Conservation (phyloP, 2,329 filamentous ascomycete genomes). For the Phoma sp. region DNA sequence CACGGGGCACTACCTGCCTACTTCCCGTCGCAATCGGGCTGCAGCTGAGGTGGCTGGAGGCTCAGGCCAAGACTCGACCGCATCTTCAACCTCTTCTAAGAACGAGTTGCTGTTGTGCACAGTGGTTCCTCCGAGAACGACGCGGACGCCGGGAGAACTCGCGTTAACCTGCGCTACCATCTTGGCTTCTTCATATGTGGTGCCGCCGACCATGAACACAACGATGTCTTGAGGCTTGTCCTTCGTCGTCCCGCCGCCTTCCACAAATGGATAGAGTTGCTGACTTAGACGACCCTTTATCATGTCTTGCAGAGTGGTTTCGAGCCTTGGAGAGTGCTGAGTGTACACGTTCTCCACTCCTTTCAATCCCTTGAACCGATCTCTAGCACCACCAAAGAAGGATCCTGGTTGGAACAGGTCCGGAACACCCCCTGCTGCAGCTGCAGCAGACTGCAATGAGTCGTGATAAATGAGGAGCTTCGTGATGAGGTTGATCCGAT, state of each 20-base stretch:
- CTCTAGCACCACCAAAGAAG: slow-evolving; percentile 87
- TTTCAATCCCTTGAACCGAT: slow-evolving; percentile 91
- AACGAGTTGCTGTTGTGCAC: slow-evolving; percentile 90
- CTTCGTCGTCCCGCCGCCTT: slow-evolving; percentile 81
- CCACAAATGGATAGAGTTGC: slow-evolving; percentile 90
- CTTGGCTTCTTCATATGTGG: slow-evolving; percentile 96
- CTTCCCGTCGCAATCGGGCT: slow-evolving; percentile 66
- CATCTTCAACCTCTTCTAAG: slow-evolving; percentile 89
- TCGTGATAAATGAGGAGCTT: slow-evolving; percentile 85
- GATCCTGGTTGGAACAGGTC: slow-evolving; percentile 88
- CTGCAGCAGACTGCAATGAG: slow-evolving; percentile 76
- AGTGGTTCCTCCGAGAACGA: slow-evolving; percentile 86
- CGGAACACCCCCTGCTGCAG: slow-evolving; percentile 78
- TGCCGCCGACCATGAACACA: slow-evolving; percentile 90
- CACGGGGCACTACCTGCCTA: slow-evolving; percentile 53
- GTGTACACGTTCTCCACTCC: slow-evolving; percentile 99
- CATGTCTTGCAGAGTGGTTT: slow-evolving; percentile 86
- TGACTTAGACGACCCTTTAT: slow-evolving; percentile 90
- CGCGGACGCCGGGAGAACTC: slow-evolving; percentile 82
- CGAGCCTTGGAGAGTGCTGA: slow-evolving; percentile 88
- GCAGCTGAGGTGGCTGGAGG: slow-evolving; percentile 57
- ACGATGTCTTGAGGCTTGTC: slow-evolving; percentile 98
- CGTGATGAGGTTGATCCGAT: slow-evolving; percentile 78
- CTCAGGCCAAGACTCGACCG: slow-evolving; percentile 85
- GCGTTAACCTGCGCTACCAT: slow-evolving; percentile 95